phyloP scores from a whole-genome alignment of 176 grass and related monocot genomes.

The Cocos nucifera region DNA sequence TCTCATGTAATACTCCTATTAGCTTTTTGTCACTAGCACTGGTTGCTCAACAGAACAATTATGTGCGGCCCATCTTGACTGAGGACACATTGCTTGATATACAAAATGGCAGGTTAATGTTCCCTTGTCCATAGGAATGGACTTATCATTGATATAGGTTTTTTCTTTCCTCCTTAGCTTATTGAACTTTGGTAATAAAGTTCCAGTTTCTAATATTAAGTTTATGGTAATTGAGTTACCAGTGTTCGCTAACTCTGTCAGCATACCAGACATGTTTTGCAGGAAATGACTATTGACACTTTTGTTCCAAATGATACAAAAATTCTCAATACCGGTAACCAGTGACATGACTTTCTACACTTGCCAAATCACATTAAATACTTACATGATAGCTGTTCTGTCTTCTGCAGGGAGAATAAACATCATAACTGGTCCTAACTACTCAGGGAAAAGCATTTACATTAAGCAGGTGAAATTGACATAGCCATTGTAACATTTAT shows the following conservation, averaged over 20 bases:
- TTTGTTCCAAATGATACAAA: constrained; percentile 94
- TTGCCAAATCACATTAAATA: not conserved
- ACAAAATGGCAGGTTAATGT: constrained; percentile 83
- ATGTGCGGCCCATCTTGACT: constrained; percentile 75
- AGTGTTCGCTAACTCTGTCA: not conserved
- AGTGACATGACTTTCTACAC: constrained; percentile 9
- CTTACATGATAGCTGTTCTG: not conserved
- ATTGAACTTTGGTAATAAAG: too few relatives aligned
- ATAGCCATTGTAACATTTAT: too few relatives aligned
- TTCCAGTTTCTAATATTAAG: too few relatives aligned
- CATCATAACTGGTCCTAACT: constrained; percentile 95
- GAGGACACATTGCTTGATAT: constrained; percentile 76
- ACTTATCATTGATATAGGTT: too few relatives aligned
- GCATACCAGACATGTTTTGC: constrained; percentile 80
- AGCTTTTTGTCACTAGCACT: constrained; percentile 82
- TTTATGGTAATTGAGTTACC: not conserved
- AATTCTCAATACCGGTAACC: constrained; percentile 51
- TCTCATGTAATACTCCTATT: not conserved
- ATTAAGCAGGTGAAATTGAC: constrained; percentile 65
- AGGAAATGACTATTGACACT: constrained; percentile 97
- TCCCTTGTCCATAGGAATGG: not conserved
- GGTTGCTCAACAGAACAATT: constrained; percentile 83
- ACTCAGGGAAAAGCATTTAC: constrained; percentile 98
- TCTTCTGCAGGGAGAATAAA: constrained; percentile 74
- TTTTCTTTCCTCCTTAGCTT: too few relatives aligned